These are phyloP conservation scores for Russula abietina DNA, from an alignment of 768 basidiomycete species.

Conservation along the genomic window DNA sequence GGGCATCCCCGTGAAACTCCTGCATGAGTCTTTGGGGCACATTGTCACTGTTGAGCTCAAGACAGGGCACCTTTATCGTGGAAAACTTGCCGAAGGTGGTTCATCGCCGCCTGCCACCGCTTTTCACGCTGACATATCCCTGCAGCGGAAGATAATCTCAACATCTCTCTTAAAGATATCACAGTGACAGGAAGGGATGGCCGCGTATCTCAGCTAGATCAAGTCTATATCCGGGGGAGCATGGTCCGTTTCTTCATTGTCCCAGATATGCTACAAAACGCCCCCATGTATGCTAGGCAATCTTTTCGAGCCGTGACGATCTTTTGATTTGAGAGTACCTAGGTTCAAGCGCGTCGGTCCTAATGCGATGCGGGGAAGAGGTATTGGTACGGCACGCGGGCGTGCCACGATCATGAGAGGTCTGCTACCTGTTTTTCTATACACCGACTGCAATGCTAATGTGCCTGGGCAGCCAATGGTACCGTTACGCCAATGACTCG, in stretches of 20 bases:
- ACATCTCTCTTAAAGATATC: conserved; percentile 93
- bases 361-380: conserved; percentile 96
- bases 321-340: background rate
- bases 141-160: conserved; percentile 94
- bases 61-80: conserved; percentile 94
- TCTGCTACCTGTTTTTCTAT: conserved; percentile 38
- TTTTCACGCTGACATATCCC: conserved; percentile 15
- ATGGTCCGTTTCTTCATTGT: conserved; percentile 99
- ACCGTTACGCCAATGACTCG: background rate
- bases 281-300: conserved; percentile 75
- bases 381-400: conserved; percentile 98
- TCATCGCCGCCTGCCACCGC: conserved; percentile 16
- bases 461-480: conserved; percentile 64
- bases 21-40: conserved; percentile 95
- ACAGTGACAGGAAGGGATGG: conserved; percentile 98
- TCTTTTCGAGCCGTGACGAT: background rate
- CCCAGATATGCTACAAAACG: conserved; percentile 98
- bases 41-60: conserved; percentile 97
- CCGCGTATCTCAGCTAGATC: conserved; percentile 96
- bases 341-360: conserved; percentile 99
- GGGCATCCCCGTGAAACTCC: conserved; percentile 92
- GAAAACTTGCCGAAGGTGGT: conserved; percentile 94
- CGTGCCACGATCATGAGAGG: conserved; percentile 98
- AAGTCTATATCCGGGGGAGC: conserved; percentile 97
- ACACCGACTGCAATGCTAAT: conserved; percentile 19